Base-by-base conservation (phyloP, 768 basidiomycete genomes). In the Lactarius indigo region DNA sequence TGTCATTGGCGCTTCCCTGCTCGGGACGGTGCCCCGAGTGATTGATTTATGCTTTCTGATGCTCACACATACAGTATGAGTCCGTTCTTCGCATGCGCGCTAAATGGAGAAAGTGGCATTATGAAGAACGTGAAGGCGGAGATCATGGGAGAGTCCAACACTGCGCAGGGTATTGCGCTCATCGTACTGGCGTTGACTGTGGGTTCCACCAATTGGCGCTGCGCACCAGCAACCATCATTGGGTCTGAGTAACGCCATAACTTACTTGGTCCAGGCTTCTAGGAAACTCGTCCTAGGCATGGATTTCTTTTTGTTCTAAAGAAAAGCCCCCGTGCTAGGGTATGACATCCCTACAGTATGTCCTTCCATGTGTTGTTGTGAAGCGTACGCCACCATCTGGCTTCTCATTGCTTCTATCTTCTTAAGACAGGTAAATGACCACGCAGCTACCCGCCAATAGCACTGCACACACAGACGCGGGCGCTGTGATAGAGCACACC, bases 21-120 rank as follows among this genome's bases (percentile, higher is more conserved):
- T 52, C 50, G 50, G 50, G 26, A 15, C 26, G 23, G 50, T 50
- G 50, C 10, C 10, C 50, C 50, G 50, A 26, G 13, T 50, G 50
- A 52, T 13, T 26, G 50, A 26, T 52, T 28, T 28, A 10, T 23
- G 47, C 47, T n/a, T n/a, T n/a, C 1, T 47, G n/a, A 47, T 47
- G 44, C 10, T 26, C 50, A 52, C 50, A 26, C 26, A n/a, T 26
- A n/a, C n/a, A n/a, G n/a, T n/a, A 26, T 28, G 50, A 9, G 50
- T 26, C 50, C 50, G 47, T 33, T 33, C 5, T 70, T 79, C 1
- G 73, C 75, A 30, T 79, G 77, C 20, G 18, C 74, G 9, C 70
- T 79, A 33, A 78, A 80, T 61, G 79, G 80, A 8, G 79, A 79
- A 37, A 13, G 75, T 3, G 76, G 74, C 15, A 75, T 76, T 23